Evolutionary conservation across 768 basidiomycete genomes (phyloP).

Genomic region (Lentinula boryana): DNA sequence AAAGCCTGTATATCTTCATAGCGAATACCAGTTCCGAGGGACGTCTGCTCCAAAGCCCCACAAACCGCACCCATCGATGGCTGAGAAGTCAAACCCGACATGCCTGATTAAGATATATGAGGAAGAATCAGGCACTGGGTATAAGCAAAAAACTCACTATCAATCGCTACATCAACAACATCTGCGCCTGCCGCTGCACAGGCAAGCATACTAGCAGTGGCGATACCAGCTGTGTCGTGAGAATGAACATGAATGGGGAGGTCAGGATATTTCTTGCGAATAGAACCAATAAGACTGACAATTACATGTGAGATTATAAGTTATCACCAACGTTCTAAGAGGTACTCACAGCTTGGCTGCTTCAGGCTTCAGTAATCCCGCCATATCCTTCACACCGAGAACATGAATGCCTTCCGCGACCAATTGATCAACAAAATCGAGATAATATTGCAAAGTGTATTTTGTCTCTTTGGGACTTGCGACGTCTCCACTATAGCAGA

Average conservation of each 20-base stretch:
- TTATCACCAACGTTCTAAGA: not conserved
- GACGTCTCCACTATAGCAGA: slow-evolving; percentile 98
- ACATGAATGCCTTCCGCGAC: slow-evolving; percentile 95
- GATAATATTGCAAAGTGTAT: slow-evolving; percentile 96
- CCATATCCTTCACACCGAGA: slow-evolving; percentile 98
- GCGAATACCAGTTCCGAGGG: slow-evolving; percentile 90
- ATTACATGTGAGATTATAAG: slow-evolving; percentile 5
- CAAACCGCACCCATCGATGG: slow-evolving; percentile 98
- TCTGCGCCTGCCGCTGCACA: slow-evolving; percentile 96
- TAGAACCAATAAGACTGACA: slow-evolving; percentile 81
- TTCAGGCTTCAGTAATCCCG: slow-evolving; percentile 91
- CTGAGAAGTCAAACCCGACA: slow-evolving; percentile 98
- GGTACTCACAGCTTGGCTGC: slow-evolving; percentile 77
- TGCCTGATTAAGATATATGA: slow-evolving; percentile 46
- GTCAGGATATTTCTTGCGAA: slow-evolving; percentile 94
- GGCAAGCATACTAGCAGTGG: slow-evolving; percentile 95
- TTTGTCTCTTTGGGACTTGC: slow-evolving; percentile 93
- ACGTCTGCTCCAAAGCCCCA: slow-evolving; percentile 91
- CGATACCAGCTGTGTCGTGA: slow-evolving; percentile 98
- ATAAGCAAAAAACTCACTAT: slow-evolving; percentile 58
- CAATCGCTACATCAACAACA: slow-evolving; percentile 96
- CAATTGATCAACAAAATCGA: slow-evolving; percentile 91
- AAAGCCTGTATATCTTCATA: slow-evolving; percentile 96
- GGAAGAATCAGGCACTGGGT: slow-evolving; percentile 10
- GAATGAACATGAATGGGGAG: slow-evolving; percentile 99